Evolutionary conservation across 352 stramenopile genomes (phyloP).

Genomic region (Phytophthora sp.): DNA sequence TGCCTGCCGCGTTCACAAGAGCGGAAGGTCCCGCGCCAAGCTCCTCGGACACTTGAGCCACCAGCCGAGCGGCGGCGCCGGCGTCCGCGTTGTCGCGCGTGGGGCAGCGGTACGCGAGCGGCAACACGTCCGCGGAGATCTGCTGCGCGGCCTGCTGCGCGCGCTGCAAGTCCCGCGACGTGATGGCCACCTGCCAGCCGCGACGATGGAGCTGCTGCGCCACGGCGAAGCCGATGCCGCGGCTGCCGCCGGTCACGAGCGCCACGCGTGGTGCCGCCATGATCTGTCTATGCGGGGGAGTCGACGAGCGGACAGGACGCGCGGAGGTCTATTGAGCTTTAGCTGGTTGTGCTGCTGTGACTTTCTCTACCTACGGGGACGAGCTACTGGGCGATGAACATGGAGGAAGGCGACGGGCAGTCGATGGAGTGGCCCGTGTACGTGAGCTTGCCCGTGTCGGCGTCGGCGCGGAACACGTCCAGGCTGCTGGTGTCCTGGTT

Average conservation of each 20-base stretch:
- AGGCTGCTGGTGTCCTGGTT: constrained; percentile 73
- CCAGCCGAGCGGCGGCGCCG: constrained; percentile 33
- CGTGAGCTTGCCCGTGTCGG: constrained; percentile 46
- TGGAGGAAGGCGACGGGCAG: constrained; percentile 55
- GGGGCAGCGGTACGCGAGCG: constrained; percentile 66
- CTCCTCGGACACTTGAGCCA: constrained; percentile 47
- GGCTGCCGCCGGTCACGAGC: constrained; percentile 81
- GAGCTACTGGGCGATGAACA: constrained; percentile 43
- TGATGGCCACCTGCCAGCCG: constrained; percentile 79
- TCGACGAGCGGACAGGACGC: constrained; percentile 3
- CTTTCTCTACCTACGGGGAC: not conserved
- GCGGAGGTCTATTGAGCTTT: constrained; percentile 16
- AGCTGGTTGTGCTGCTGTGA: not conserved
- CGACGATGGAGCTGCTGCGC: constrained; percentile 62
- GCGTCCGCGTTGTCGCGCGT: constrained; percentile 27
- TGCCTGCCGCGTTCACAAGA: constrained; percentile 79
- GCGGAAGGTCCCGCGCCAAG: constrained; percentile 48
- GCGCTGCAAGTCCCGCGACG: constrained; percentile 61
- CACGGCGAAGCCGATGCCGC: constrained; percentile 81
- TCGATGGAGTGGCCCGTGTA: constrained; percentile 53
- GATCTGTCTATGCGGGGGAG: constrained; percentile 11
- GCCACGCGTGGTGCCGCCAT: constrained; percentile 31
- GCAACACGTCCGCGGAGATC: constrained; percentile 55
- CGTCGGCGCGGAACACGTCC: constrained; percentile 60
- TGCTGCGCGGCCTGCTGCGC: constrained; percentile 53